A percentile compares a stretch with the other conserved stretches of the same genome.
Evolutionary conservation across 2,329 filamentous ascomycete species (phyloP).

Genomic region (Fusarium acutatum): DNA sequence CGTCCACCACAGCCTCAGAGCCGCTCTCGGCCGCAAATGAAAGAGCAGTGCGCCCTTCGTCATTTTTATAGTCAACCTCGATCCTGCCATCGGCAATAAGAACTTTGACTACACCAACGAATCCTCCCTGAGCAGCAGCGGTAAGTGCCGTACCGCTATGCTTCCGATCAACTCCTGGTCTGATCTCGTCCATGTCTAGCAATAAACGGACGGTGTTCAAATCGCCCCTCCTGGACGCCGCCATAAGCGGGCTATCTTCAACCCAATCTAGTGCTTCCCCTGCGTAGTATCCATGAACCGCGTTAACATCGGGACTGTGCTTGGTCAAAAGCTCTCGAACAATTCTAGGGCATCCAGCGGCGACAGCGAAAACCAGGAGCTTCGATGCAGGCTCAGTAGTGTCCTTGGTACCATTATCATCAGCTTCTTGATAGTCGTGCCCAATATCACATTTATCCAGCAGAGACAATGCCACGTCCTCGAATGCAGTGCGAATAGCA

Average conservation of each 20-base stretch:
- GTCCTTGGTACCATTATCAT: too few relatives aligned
- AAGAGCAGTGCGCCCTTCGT: rapidly evolving
- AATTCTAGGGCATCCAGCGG: background rate
- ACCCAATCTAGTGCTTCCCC: rapidly evolving
- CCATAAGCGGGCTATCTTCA: background rate
- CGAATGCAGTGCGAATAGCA: rapidly evolving
- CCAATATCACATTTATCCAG: background rate
- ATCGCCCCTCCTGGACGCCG: background rate
- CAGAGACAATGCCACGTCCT: background rate
- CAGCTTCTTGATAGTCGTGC: background rate
- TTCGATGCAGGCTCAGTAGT: background rate
- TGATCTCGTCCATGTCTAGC: background rate
- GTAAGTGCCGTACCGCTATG: background rate
- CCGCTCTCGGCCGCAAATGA: background rate
- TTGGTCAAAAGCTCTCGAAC: background rate
- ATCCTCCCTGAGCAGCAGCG: background rate
- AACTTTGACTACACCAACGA: background rate
- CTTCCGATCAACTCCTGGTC: rapidly evolving
- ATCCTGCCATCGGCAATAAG: background rate
- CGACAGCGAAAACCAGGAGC: background rate
- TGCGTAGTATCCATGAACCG: background rate
- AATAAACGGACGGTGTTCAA: background rate
- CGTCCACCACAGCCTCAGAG: rapidly evolving
- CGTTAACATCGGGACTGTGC: rapidly evolving
- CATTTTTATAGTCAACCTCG: background rate